Evolutionary conservation across 805 yeast species (phyloP).

Genomic region (Candida jianshihensis): DNA sequence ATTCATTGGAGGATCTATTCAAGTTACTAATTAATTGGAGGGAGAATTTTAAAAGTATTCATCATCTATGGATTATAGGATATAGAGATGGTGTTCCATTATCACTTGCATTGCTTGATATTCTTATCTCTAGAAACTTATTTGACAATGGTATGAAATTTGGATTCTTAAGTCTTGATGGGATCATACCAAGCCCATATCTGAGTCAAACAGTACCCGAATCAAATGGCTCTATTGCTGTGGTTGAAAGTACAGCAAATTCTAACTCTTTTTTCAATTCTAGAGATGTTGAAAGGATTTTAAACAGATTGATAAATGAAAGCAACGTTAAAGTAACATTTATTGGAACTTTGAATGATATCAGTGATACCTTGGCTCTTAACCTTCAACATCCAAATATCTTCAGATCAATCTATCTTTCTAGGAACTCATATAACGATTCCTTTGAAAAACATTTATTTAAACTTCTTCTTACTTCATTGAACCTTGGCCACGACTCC

Average conservation of each 20-base stretch:
- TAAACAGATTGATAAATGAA: conserved; percentile 16
- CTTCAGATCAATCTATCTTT: conserved; percentile 44
- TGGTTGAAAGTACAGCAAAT: conserved; percentile 25
- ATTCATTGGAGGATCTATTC: conserved; percentile 35
- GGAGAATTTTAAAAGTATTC: conserved; percentile 38
- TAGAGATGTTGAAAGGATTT: conserved; percentile 5
- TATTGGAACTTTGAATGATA: conserved; percentile 44
- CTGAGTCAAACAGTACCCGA: too few relatives aligned
- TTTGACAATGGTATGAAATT: conserved; percentile 16
- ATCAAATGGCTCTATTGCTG: too few relatives aligned
- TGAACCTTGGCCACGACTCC: conserved; percentile 42
- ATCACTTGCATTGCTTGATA: conserved; percentile 38
- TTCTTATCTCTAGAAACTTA: conserved; percentile 29
- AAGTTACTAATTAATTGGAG: conserved; percentile 44
- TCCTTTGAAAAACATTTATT: conserved; percentile 37
- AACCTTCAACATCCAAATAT: conserved; percentile 53
- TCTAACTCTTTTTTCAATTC: not conserved
- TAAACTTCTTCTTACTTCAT: conserved; percentile 38
- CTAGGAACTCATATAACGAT: conserved; percentile 27
- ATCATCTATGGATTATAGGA: conserved; percentile 41
- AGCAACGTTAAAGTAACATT: conserved; percentile 40
- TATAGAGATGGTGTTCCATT: conserved; percentile 51
- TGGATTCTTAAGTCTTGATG: conserved; percentile 28
- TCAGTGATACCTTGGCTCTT: conserved; percentile 45
- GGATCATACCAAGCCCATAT: conserved; percentile 33